Base-by-base conservation (phyloP, 148 eudicot species). In the Bassia scoparia region DNA sequence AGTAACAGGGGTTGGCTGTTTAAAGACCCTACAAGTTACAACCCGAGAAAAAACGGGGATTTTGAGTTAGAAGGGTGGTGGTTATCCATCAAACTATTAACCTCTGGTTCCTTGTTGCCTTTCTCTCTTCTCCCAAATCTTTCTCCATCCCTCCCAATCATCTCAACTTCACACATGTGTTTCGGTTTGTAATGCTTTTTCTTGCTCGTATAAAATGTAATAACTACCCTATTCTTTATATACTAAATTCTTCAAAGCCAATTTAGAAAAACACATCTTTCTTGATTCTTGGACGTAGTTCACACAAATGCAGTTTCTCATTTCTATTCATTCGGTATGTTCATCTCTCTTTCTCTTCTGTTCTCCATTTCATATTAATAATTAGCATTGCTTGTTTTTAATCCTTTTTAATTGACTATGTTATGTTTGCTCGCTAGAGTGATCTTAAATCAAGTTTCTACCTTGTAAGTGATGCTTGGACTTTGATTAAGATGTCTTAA, bases 21-120 rank as follows among this genome's bases (percentile, higher is more conserved):
- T n/a, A n/a, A n/a, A n/a, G n/a, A n/a, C n/a, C n/a, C n/a, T n/a
- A n/a, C n/a, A n/a, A n/a, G n/a, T n/a, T n/a, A n/a, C n/a, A n/a
- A n/a, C n/a, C 68, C 81, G 69, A 78, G 43, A 74, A 54, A n/a
- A 49, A 58, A 71, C 69, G 78, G 79, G 70, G 83, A 80, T 80
- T n/a, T 73, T 76, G 70, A 38, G 13, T 16, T 48, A 66, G 15
- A 49, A 63, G 71, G 10, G 26, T 15, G 8, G 26, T 16, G 44
- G 59, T 9, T 41, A 66, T 43, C 46, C 66, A 6, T 3, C 31
- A 21, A 14, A 52, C 6, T 8, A 14, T 0, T 52, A 38, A 44
- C 4, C 23, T 14, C 31, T 70, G 43, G 41, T 77, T 67, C 60
- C 76, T 72, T 66, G 35, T 56, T 44, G 68, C 64, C 37, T 38